phyloP scores from a whole-genome alignment of 768 basidiomycete genomes.

The Amanita fuliginea region DNA sequence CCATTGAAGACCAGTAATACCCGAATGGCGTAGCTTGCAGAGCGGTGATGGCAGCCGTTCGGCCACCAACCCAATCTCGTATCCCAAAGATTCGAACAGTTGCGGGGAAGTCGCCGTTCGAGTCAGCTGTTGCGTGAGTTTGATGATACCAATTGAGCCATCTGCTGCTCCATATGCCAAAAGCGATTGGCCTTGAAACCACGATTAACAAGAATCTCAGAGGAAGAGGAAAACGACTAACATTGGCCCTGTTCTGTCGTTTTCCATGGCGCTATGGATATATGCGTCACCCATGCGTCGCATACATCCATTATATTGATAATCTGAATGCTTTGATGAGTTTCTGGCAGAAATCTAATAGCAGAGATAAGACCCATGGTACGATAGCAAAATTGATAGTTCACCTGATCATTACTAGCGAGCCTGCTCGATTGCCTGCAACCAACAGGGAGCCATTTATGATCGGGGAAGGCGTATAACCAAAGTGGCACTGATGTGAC shows the following conservation, averaged over 20 bases:
- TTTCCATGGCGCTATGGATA: constrained; percentile 52
- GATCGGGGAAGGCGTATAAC: constrained; percentile 31
- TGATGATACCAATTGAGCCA: constrained; percentile 47
- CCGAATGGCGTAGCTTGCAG: constrained; percentile 27
- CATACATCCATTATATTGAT: constrained; percentile 31
- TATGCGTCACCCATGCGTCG: constrained; percentile 53
- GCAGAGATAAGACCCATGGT: background rate
- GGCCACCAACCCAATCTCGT: constrained; percentile 21
- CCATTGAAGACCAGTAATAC: constrained; percentile 49
- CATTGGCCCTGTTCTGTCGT: constrained; percentile 25
- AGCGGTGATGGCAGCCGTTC: constrained; percentile 18
- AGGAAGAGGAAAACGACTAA: constrained; percentile 16
- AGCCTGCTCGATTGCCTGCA: constrained; percentile 59
- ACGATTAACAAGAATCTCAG: background rate
- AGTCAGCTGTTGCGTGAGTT: constrained; percentile 33
- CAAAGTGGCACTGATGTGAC: constrained; percentile 54
- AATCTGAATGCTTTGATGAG: constrained; percentile 1
- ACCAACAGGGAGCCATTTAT: constrained; percentile 57
- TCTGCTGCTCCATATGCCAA: constrained; percentile 50
- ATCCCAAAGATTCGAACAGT: constrained; percentile 21
- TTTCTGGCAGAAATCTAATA: background rate
- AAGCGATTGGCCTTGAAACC: constrained; percentile 36
- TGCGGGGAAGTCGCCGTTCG: constrained; percentile 4
- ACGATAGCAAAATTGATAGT: background rate
- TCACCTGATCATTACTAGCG: constrained; percentile 48